Conservation (phyloP, 306 rosid genomes). For the Glycine tomentella region DNA sequence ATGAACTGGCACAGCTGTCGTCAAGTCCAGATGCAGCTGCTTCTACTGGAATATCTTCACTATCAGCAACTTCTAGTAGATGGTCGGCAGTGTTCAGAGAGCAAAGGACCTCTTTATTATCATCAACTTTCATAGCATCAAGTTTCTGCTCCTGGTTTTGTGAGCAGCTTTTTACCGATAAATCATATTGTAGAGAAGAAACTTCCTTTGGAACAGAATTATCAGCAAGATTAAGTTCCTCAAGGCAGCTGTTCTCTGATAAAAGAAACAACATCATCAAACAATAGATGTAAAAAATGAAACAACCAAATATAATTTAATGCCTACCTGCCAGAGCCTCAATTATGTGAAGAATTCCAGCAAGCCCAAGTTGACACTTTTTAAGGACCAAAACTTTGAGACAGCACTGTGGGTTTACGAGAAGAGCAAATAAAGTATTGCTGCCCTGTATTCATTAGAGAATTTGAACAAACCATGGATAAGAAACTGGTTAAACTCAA, state of each 20-base stretch:
- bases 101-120: conserved; percentile 49
- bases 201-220: conserved; percentile 56
- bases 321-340: conserved; percentile 77
- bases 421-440: conserved; percentile 65
- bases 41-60: conserved; percentile 71
- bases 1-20: conserved; percentile 71
- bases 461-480: conserved; percentile 36
- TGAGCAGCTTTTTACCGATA: conserved; percentile 45
- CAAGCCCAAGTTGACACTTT: conserved; percentile 80
- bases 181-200: conserved; percentile 48
- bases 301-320: conserved; percentile 17
- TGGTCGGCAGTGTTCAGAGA: conserved; percentile 46
- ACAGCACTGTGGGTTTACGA: conserved; percentile 72
- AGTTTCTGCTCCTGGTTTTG: conserved; percentile 49
- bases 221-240: conserved; percentile 77
- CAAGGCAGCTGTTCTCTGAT: conserved; percentile 68
- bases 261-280: conserved; percentile 33
- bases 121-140: conserved; percentile 54
- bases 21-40: conserved; percentile 66
- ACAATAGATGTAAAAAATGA: conserved; percentile 5
- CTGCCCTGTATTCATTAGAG: conserved; percentile 64
- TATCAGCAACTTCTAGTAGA: conserved; percentile 80
- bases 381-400: conserved; percentile 74
- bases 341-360: conserved; percentile 71
- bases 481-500: conserved; percentile 21